These are phyloP conservation scores for Calonectria leucothoes DNA, from an alignment of 2,329 filamentous ascomycete species.

Conservation along the genomic window DNA sequence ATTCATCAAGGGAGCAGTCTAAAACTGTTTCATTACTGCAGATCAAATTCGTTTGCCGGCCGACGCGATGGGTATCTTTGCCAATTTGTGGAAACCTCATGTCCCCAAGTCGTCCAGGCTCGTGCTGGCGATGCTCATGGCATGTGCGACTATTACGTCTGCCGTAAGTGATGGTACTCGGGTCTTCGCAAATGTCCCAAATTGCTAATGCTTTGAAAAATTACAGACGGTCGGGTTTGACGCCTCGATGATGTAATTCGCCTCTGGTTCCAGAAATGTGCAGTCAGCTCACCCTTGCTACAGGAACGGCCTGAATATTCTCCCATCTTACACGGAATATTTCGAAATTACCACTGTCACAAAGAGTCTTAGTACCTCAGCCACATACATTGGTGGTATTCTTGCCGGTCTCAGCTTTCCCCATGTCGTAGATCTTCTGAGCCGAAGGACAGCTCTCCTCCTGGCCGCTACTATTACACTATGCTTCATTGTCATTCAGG, in stretches of 20 bases:
- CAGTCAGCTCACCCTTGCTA: not conserved
- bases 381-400: constrained; percentile 35
- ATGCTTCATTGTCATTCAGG: constrained; percentile 58
- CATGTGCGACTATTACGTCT: not conserved
- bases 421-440: not conserved
- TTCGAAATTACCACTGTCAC: constrained; percentile 62
- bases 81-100: not conserved
- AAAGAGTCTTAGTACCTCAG: constrained; percentile 62
- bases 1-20: not conserved
- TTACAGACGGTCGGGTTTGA: not conserved
- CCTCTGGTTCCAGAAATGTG: too few species aligned
- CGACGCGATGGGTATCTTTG: not conserved
- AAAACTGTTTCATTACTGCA: not conserved
- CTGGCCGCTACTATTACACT: constrained; percentile 47
- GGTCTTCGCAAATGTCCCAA: not conserved
- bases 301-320: constrained; percentile 63
- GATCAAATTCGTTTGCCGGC: not conserved
- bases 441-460: constrained; percentile 4
- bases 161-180: not conserved
- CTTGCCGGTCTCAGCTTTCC: not conserved
- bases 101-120: not conserved
- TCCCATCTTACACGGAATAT: constrained; percentile 64
- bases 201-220: not conserved
- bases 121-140: not conserved
- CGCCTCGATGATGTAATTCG: not conserved